phyloP scores from a whole-genome alignment of 1,139 yeast species.

The Lodderomyces oxycetoniae region DNA sequence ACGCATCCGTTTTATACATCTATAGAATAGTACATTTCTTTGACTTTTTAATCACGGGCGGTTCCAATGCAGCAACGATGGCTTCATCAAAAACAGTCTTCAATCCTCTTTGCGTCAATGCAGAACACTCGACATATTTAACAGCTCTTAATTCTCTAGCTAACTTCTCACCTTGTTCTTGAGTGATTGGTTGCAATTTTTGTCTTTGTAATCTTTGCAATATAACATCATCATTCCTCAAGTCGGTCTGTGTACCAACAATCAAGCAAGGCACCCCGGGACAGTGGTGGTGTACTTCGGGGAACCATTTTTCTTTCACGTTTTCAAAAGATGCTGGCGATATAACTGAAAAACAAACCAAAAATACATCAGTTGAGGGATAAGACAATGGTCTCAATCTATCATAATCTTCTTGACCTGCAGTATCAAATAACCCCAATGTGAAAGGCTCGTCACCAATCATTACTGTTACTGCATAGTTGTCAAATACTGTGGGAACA shows the following conservation, averaged over 20 bases:
- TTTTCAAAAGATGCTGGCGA: slow-evolving; percentile 98
- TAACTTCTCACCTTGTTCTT: slow-evolving; percentile 85
- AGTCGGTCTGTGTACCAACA: slow-evolving; percentile 84
- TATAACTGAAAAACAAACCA: slow-evolving; percentile 91
- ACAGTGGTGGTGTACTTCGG: slow-evolving; percentile 96
- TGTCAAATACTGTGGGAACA: slow-evolving; percentile 89
- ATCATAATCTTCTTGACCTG: slow-evolving; percentile 99
- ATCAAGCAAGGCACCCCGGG: slow-evolving; percentile 77
- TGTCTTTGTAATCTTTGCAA: slow-evolving; percentile 87
- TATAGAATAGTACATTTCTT: slow-evolving; percentile 74
- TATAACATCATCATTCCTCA: slow-evolving; percentile 88
- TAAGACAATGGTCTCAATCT: slow-evolving; percentile 93
- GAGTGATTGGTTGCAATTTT: slow-evolving; percentile 78
- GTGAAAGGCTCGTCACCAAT: slow-evolving; percentile 98
- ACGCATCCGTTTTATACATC: no score
- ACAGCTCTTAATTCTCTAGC: slow-evolving; percentile 94
- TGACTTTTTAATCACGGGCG: slow-evolving; percentile 79
- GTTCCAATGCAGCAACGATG: slow-evolving; percentile 90
- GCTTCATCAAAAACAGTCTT: slow-evolving; percentile 97
- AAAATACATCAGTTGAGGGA: slow-evolving; percentile 94
- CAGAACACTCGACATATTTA: slow-evolving; percentile 95
- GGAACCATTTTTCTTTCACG: slow-evolving; percentile 97
- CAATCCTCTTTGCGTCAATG: slow-evolving; percentile 93
- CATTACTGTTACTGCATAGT: slow-evolving; percentile 97
- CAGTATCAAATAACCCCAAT: slow-evolving; percentile 92